Evolutionary conservation across 176 grass and related monocot species (phyloP).

Genomic region (Oryza punctata): DNA sequence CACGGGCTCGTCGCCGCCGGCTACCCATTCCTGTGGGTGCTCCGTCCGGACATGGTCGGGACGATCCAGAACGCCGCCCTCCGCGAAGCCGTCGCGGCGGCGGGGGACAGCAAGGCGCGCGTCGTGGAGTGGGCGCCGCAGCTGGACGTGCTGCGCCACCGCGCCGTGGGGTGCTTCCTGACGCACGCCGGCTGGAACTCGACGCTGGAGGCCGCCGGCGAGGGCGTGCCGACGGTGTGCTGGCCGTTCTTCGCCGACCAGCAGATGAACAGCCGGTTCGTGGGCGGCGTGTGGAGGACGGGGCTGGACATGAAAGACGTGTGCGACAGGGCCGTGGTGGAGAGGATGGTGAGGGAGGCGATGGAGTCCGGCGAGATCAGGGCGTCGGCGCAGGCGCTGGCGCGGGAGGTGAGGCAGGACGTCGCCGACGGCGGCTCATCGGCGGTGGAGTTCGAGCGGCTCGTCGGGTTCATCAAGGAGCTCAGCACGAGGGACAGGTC

Average conservation of each 20-base stretch:
- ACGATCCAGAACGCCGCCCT: neutral
- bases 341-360: constrained; percentile 39
- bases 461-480: constrained; percentile 43
- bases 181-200: constrained; percentile 57
- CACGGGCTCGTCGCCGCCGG: neutral
- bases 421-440: neutral
- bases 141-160: neutral
- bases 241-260: neutral
- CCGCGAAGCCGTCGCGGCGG: neutral
- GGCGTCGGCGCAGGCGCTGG: constrained; percentile 4
- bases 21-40: neutral
- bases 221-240: constrained; percentile 38
- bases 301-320: constrained; percentile 55
- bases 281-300: constrained; percentile 44
- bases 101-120: neutral
- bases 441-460: neutral
- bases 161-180: neutral
- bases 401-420: constrained; percentile 24
- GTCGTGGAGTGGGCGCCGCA: neutral
- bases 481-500: neutral
- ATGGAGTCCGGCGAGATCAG: constrained; percentile 18
- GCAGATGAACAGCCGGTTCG: neutral
- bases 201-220: constrained; percentile 39
- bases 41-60: neutral
- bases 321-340: constrained; percentile 46